Conservation (phyloP, 176 grass and related monocot species). For the Oryza australiensis region DNA sequence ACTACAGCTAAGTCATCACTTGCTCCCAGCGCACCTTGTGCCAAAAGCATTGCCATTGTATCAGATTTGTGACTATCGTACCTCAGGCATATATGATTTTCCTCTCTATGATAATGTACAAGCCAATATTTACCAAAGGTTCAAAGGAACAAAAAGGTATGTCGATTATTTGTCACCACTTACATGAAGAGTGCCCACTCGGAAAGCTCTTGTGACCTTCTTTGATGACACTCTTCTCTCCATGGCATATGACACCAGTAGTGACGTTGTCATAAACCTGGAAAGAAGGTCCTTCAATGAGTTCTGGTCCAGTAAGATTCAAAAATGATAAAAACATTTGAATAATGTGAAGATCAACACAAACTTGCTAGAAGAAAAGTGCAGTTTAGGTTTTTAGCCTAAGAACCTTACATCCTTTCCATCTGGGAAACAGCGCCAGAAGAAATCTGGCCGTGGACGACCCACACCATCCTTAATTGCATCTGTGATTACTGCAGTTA, state of each 20-base stretch:
- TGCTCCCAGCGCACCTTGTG: not conserved
- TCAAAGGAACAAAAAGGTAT: constrained; percentile 15
- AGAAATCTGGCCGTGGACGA: constrained; percentile 92
- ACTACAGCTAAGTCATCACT: not conserved
- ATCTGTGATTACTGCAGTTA: constrained; percentile 95
- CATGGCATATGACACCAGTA: constrained; percentile 76
- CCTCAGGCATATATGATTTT: not conserved
- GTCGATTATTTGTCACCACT: constrained; percentile 12
- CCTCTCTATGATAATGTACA: not conserved
- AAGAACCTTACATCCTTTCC: constrained; percentile 66
- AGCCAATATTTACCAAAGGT: constrained; percentile 2
- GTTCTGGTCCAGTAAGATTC: not conserved
- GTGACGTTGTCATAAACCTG: constrained; percentile 86
- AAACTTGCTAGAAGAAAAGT: constrained; percentile 14
- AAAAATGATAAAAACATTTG: constrained; percentile 15
- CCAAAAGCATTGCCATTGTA: not conserved
- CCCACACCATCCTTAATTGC: constrained; percentile 96
- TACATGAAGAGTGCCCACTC: constrained; percentile 92
- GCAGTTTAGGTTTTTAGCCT: not conserved
- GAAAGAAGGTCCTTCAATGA: constrained; percentile 16
- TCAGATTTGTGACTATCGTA: not conserved
- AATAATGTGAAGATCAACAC: constrained; percentile 15
- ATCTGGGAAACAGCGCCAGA: constrained; percentile 99
- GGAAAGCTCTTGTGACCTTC: constrained; percentile 98
- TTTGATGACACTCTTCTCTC: constrained; percentile 73